phyloP scores from a whole-genome alignment of 225 moss, liverwort and hornwort species.

The Marchantia paleacea region DNA sequence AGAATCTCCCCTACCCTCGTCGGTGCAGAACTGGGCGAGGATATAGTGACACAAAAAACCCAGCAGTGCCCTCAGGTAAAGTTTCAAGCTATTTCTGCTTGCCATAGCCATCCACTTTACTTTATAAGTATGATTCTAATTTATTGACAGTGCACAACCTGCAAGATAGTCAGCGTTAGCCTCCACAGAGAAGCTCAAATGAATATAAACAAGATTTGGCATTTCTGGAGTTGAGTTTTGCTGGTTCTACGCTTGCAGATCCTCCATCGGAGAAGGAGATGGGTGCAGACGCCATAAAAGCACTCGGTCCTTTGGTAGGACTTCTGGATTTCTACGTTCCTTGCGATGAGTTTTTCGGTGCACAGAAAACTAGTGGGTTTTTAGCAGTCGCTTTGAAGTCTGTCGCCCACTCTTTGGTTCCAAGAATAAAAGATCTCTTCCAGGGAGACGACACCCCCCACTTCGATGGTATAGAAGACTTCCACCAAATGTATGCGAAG shows the following conservation, averaged over 20 bases:
- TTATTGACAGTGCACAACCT: no score
- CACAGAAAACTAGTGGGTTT: constrained; percentile 6
- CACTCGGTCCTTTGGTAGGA: background rate
- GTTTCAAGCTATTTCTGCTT: no score
- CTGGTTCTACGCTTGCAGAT: no score
- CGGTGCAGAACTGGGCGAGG: constrained; percentile 50
- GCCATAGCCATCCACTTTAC: no score
- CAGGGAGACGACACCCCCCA: background rate
- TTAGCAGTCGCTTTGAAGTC: constrained; percentile 21
- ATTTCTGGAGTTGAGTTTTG: no score
- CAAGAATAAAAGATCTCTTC: constrained; percentile 10
- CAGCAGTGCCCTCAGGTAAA: no score
- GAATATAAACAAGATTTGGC: no score
- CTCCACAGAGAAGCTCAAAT: no score
- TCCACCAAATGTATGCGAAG: background rate
- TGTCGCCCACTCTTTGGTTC: background rate
- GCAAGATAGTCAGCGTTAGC: no score
- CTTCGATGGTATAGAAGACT: constrained; percentile 12
- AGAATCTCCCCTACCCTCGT: constrained; percentile 48
- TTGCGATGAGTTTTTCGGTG: constrained; percentile 24
- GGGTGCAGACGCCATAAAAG: background rate
- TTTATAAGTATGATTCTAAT: no score
- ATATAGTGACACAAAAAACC: no score
- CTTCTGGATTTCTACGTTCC: constrained; percentile 19
- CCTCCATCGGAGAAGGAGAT: background rate